These are phyloP conservation scores for Escallonia rubra DNA, from an alignment of 129 eudicot genomes.

Conservation along the genomic window DNA sequence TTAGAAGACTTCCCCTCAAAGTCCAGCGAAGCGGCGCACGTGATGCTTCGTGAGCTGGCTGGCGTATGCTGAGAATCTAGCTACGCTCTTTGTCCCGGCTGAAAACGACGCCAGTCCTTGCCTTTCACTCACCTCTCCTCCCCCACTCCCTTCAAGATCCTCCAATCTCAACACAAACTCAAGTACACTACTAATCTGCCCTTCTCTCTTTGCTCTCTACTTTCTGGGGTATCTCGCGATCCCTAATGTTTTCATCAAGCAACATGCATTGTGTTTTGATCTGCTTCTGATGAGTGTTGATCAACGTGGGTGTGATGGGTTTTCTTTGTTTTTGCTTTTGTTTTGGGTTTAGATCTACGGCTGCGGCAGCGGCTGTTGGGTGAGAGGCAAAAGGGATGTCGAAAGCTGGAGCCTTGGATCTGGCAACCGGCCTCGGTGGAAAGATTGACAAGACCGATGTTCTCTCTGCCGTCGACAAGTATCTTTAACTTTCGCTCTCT, in stretches of 20 bases:
- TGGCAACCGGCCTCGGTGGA: slow-evolving; percentile 83
- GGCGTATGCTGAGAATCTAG: no score
- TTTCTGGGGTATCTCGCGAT: no score
- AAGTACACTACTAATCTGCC: no score
- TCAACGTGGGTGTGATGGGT: neutral
- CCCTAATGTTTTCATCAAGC: neutral
- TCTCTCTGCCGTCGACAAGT: slow-evolving; percentile 81
- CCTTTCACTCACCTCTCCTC: no score
- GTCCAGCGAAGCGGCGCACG: no score
- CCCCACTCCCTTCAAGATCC: no score
- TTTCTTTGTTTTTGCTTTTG: neutral
- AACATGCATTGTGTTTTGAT: neutral
- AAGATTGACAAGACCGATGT: slow-evolving; percentile 69
- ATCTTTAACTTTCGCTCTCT: slow-evolving; percentile 4
- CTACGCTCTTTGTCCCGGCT: no score
- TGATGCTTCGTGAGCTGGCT: no score
- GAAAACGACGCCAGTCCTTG: no score
- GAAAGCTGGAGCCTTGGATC: slow-evolving; percentile 76
- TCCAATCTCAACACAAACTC: no score
- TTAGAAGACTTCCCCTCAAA: no score
- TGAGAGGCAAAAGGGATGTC: slow-evolving; percentile 40
- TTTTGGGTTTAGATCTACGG: neutral
- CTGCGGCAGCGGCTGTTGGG: neutral
- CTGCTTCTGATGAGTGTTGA: neutral
- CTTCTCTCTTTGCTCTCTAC: no score